phyloP scores from a whole-genome alignment of 495 filamentous ascomycete genomes.

The Platismatia glauca region DNA sequence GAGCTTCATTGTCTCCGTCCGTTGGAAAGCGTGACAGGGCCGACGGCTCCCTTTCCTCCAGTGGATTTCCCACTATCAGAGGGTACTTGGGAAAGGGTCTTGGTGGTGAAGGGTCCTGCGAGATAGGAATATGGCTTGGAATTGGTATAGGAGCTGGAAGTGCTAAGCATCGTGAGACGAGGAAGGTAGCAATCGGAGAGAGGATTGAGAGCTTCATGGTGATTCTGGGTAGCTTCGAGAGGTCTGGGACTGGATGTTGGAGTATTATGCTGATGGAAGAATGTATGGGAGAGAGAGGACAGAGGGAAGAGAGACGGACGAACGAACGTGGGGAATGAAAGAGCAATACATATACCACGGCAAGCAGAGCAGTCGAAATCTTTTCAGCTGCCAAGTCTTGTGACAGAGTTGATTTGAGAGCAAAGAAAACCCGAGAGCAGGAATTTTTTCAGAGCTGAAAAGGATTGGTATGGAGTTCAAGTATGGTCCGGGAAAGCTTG shows the following conservation, averaged over 20 bases:
- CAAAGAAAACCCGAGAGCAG: background rate
- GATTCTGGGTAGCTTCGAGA: background rate
- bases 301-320: background rate
- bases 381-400: background rate
- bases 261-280: background rate
- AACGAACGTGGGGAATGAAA: too few species aligned
- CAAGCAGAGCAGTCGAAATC: background rate
- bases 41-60: too few species aligned
- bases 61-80: too few species aligned
- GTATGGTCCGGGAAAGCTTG: background rate
- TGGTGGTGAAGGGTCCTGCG: too few species aligned
- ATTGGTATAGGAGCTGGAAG: background rate
- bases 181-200: background rate
- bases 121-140: background rate
- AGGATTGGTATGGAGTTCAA: background rate
- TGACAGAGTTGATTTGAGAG: background rate
- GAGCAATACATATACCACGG: background rate
- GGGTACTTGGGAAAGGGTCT: too few species aligned
- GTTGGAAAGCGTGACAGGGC: too few species aligned
- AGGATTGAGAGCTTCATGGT: background rate
- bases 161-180: background rate
- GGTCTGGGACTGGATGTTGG: background rate
- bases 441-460: background rate
- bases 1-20: too few species aligned
- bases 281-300: background rate